Base-by-base conservation (phyloP, 805 yeast species). In the Hanseniaspora hatyaiensis region DNA sequence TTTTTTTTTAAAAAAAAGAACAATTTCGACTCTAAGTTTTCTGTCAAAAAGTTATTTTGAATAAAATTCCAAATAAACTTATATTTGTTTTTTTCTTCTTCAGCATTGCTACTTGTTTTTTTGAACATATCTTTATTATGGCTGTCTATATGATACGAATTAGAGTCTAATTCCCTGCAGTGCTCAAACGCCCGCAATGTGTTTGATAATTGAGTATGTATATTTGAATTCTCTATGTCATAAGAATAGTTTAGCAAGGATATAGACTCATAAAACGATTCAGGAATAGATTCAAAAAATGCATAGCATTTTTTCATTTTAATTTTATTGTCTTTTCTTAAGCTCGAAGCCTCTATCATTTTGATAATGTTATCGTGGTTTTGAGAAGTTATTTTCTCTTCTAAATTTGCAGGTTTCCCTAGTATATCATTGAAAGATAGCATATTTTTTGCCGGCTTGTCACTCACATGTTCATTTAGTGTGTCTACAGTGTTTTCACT, bases 11-110 rank as follows among this genome's bases (percentile, higher is more conserved):
- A 30, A 40, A 23, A 44, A 22, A 28, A 26, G 15, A 36, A 37
- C 4, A 44, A 8, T 8, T 44, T 22, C 2, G 41, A 12, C 12
- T 43, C 40, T 6, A 43, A n/a, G 13, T 29, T 28, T n/a, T 15
- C n/a, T 6, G 16, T 28, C 6, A 44, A 11, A 18, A 12, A 15
- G 12, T 36, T 36, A 24, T 44, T 44, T 13, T 19, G 18, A 36
- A 44, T 37, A 30, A 30, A 36, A 22, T 44, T 44, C 48, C 48
- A 44, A 11, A 44, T 37, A 13, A 44, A 12, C n/a, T 44, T 44
- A 19, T 44, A 44, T 37, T 19, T 44, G 19, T 36, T 36, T 12
- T 36, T 30, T 23, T 44, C 48, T 22, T 23, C 20, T 13, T 44
- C 36, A 11, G 16, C 13, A 16, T 44, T 44, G 4, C 22, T 34